Conservation (phyloP, 2,329 filamentous ascomycete genomes). For the Lachnellula suecica region DNA sequence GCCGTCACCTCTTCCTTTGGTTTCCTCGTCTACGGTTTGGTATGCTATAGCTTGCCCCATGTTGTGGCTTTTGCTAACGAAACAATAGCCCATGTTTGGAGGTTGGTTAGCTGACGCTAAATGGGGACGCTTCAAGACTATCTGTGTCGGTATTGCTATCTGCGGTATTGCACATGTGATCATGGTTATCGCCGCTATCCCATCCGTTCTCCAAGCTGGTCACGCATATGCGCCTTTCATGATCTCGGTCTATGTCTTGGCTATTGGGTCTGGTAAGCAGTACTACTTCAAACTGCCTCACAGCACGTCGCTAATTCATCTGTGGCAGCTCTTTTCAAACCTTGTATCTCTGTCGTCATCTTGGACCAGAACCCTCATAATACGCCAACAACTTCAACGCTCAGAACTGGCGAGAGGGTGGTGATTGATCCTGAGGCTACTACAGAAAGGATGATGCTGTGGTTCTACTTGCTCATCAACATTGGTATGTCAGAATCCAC, state of each 20-base stretch:
- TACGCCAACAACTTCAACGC: slow-evolving; percentile 40
- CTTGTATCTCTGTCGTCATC: slow-evolving; percentile 63
- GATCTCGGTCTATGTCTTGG: slow-evolving; percentile 26
- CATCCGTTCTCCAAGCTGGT: slow-evolving; percentile 57
- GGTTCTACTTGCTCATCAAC: slow-evolving; percentile 71
- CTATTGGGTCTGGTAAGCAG: slow-evolving; percentile 36
- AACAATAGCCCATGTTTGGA: slow-evolving; percentile 40
- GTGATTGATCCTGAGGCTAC: slow-evolving; percentile 61
- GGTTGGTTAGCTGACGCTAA: slow-evolving; percentile 62
- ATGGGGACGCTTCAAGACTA: slow-evolving; percentile 65
- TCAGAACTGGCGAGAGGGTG: slow-evolving; percentile 56
- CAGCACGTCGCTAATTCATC: slow-evolving; percentile 51
- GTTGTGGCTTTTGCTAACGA: not conserved
- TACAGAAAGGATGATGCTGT: slow-evolving; percentile 42
- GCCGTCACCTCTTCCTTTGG: slow-evolving; percentile 51
- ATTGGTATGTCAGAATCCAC: no score
- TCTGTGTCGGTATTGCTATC: slow-evolving; percentile 44
- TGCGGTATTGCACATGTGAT: slow-evolving; percentile 62
- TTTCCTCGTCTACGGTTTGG: slow-evolving; percentile 48
- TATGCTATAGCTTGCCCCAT: not conserved
- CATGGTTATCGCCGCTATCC: slow-evolving; percentile 60
- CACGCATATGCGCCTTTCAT: slow-evolving; percentile 56
- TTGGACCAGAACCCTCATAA: slow-evolving; percentile 54
- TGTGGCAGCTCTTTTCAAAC: slow-evolving; percentile 70
- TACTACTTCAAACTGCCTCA: slow-evolving; percentile 50